Evolutionary conservation across 2,329 filamentous ascomycete genomes (phyloP).

Genomic region (Phoma sp.): DNA sequence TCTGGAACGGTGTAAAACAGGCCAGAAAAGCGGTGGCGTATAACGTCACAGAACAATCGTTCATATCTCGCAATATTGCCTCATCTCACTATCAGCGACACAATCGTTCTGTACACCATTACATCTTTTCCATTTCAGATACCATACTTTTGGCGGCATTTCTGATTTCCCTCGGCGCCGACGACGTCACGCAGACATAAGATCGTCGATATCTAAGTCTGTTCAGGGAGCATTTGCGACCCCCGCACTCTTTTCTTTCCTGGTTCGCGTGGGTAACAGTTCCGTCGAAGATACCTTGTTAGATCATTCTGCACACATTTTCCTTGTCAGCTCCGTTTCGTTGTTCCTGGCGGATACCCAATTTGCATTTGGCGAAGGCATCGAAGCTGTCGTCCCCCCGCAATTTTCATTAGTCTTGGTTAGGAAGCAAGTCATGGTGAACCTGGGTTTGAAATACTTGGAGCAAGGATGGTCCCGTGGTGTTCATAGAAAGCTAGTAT

Average conservation of each 20-base stretch:
- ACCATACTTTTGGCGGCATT: conserved; percentile 35
- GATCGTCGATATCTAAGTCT: conserved; percentile 19
- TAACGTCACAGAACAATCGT: conserved; percentile 33
- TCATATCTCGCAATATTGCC: conserved; percentile 27
- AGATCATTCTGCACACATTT: conserved; percentile 33
- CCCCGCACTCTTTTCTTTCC: conserved; percentile 21
- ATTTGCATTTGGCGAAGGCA: conserved; percentile 44
- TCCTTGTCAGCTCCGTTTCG: conserved; percentile 32
- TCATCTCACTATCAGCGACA: conserved; percentile 28
- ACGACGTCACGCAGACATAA: conserved; percentile 24
- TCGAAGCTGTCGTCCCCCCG: conserved; percentile 15
- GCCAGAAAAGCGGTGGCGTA: conserved; percentile 16
- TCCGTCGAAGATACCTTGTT: conserved; percentile 41
- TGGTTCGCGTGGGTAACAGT: conserved; percentile 27
- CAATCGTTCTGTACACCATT: conserved; percentile 32
- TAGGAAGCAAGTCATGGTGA: conserved; percentile 16
- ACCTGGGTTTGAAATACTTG: conserved; percentile 11
- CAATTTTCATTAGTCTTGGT: conserved; percentile 24
- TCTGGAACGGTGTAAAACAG: conserved; percentile 43
- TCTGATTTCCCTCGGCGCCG: conserved; percentile 25
- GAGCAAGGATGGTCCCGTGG: conserved; percentile 8
- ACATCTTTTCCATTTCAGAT: conserved; percentile 23
- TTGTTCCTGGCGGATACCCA: conserved; percentile 43
- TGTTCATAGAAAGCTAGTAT: conserved; percentile 18
- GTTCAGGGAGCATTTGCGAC: conserved; percentile 9